Evolutionary conservation across 2,329 filamentous ascomycete genomes (phyloP).

Genomic region (Aspergillus pseudoterreus): DNA sequence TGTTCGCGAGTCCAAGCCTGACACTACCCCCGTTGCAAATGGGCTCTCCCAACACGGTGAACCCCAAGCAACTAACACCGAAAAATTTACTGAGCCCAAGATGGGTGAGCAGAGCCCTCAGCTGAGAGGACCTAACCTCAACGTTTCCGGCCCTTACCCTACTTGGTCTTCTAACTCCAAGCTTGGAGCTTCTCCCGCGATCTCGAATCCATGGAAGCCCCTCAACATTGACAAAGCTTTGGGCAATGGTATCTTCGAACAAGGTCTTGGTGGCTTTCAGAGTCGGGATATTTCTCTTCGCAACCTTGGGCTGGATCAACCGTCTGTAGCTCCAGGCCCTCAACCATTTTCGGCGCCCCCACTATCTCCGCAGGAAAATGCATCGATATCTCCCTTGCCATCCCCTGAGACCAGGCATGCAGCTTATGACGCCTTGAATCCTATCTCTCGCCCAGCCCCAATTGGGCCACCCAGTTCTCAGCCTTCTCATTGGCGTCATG

Average conservation of each 20-base stretch:
- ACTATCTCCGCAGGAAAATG: constrained; percentile 31
- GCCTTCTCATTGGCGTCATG: constrained; percentile 27
- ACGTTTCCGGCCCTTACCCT: constrained; percentile 33
- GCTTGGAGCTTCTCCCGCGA: constrained; percentile 30
- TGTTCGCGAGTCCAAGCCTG: constrained; percentile 25
- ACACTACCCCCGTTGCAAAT: constrained; percentile 23
- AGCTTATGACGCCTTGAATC: constrained; percentile 36
- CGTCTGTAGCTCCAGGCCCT: constrained; percentile 30
- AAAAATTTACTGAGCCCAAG: constrained; percentile 22
- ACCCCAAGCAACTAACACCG: constrained; percentile 15
- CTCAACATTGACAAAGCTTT: constrained; percentile 54
- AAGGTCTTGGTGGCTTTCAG: constrained; percentile 48
- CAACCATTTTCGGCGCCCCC: constrained; percentile 29
- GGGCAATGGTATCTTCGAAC: constrained; percentile 62
- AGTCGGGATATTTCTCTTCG: constrained; percentile 42
- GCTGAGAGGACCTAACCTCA: constrained; percentile 35
- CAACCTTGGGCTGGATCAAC: constrained; percentile 38
- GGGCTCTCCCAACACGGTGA: constrained; percentile 25
- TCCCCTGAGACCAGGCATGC: constrained; percentile 38
- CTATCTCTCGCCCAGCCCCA: constrained; percentile 42
- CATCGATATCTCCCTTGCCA: constrained; percentile 32
- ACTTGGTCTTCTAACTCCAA: constrained; percentile 36
- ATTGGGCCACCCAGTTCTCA: constrained; percentile 45
- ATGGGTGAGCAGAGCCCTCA: constrained; percentile 32
- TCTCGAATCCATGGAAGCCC: constrained; percentile 58